Evolutionary conservation across 148 eudicot genomes (phyloP), one percentile per base, ranked within the genome.

Genomic region (Amaranthus hypochondriacus): DNA sequence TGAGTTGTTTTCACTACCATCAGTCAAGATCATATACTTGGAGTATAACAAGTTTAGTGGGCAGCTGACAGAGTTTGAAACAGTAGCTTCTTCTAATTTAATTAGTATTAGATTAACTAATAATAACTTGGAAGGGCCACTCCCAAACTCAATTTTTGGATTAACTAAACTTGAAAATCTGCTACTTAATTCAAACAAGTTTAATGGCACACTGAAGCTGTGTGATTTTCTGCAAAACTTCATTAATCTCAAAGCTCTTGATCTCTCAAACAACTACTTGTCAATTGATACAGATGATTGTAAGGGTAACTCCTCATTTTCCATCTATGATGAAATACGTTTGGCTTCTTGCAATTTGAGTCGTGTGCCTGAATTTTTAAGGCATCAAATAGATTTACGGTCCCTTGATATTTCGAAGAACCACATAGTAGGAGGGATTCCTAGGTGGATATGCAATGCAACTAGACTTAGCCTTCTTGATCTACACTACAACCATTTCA

Each of bases 241-340:
- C 4, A 62, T 53, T 4, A 69, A 72, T 62, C 78, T 83, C 2
- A 48, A 39, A 7, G 13, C 14, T 66, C 84, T 86, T 59, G 82
- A 79, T 48, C 85, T 86, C 62, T 83, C 89, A 4, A 28, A 70
- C 76, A 86, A 86, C 57, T 60, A 68, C 70, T 28, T 28, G 39
- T 28, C 39, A 28, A 28, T 28, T 28, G 39, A 28, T 28, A 28
- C 39, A 28, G 39, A 46, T 18, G 46, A 9, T 7, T 75, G 39
- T 13, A 59, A 53, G 13, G 66, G 15, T 48, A 7, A 47, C 43
- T 51, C 76, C 11, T 43, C 69, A 50, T 52, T 77, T 21, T 83
- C 86, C 8, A 59, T 65, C 49, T 64, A 83, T 5, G 56, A 8
- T 3, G 6, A 10, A 2, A 59, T 86, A 47, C 65, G 46, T 12